A percentile compares a stretch with the other conserved stretches of the same genome.
These are phyloP conservation scores for Phytophthora pseudosyringae DNA, from an alignment of 352 stramenopile genomes.

Conservation along the genomic window DNA sequence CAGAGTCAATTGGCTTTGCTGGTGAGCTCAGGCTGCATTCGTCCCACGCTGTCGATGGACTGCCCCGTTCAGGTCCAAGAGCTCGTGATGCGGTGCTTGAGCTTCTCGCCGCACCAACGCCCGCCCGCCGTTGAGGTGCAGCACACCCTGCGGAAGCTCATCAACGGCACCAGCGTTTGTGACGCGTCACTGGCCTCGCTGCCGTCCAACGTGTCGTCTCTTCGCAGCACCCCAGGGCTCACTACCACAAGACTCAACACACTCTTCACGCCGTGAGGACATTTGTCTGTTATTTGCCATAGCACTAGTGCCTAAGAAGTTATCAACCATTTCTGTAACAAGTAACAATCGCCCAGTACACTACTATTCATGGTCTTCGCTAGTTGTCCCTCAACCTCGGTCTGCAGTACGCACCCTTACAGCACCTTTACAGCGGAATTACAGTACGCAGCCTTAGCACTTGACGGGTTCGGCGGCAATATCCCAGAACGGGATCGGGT, in stretches of 20 bases:
- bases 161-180: slow-evolving; percentile 41
- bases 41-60: slow-evolving; percentile 47
- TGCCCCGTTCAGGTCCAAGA: slow-evolving; percentile 55
- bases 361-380: slow-evolving; percentile 5
- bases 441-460: too few species aligned
- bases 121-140: slow-evolving; percentile 47
- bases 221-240: slow-evolving; percentile 30
- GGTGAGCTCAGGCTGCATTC: slow-evolving; percentile 54
- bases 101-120: slow-evolving; percentile 50
- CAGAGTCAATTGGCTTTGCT: slow-evolving; percentile 55
- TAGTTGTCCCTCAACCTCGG: not conserved
- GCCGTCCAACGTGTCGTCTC: slow-evolving; percentile 38
- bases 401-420: too few species aligned
- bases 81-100: slow-evolving; percentile 52
- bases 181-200: slow-evolving; percentile 28
- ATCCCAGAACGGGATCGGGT: slow-evolving; percentile 31
- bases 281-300: slow-evolving; percentile 6
- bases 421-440: too few species aligned
- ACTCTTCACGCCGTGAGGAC: slow-evolving; percentile 33
- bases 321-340: slow-evolving; percentile 29
- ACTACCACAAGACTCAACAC: slow-evolving; percentile 20
- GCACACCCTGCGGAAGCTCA: slow-evolving; percentile 47
- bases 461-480: slow-evolving; percentile 35
- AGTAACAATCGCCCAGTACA: slow-evolving; percentile 26
- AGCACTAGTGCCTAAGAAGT: slow-evolving; percentile 13